Conservation (phyloP, 257 asterid genomes). For the Asclepias syriaca region DNA sequence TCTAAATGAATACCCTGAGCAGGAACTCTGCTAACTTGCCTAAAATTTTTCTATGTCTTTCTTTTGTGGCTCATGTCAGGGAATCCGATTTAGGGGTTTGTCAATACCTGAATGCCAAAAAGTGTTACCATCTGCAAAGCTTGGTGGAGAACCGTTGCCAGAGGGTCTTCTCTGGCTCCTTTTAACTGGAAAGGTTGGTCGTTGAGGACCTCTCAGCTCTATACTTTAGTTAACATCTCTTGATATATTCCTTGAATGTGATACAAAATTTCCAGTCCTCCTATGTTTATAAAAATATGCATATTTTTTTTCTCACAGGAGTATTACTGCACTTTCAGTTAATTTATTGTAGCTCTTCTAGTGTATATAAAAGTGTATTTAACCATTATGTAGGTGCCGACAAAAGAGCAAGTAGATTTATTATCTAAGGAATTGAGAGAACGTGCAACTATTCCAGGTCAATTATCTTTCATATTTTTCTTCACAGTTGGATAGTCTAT, state of each 20-base stretch:
- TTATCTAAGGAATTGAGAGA: slow-evolving; percentile 77
- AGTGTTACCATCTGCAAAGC: slow-evolving; percentile 76
- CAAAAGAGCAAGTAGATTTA: slow-evolving; percentile 87
- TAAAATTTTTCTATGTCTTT: not conserved
- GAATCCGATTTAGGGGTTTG: slow-evolving; percentile 92
- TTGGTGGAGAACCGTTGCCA: slow-evolving; percentile 96
- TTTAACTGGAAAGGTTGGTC: slow-evolving; percentile 83
- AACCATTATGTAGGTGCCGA: slow-evolving; percentile 60
- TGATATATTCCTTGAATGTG: not conserved
- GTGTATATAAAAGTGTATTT: not conserved
- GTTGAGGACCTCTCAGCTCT: slow-evolving; percentile 4
- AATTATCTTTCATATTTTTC: slow-evolving; percentile 23
- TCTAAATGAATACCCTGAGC: not conserved
- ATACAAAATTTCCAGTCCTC: not conserved
- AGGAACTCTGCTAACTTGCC: not conserved
- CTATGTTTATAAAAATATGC: not conserved
- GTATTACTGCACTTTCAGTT: not conserved
- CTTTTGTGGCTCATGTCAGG: slow-evolving; percentile 42
- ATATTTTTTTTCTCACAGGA: not conserved
- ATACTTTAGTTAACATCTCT: not conserved
- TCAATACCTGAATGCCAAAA: slow-evolving; percentile 98
- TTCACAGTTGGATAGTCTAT: not conserved
- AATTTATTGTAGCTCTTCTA: not conserved
- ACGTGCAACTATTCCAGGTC: slow-evolving; percentile 94
- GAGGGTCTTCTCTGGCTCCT: slow-evolving; percentile 99